Conservation (phyloP, 345 rosid species). For the Isatis tinctoria region DNA sequence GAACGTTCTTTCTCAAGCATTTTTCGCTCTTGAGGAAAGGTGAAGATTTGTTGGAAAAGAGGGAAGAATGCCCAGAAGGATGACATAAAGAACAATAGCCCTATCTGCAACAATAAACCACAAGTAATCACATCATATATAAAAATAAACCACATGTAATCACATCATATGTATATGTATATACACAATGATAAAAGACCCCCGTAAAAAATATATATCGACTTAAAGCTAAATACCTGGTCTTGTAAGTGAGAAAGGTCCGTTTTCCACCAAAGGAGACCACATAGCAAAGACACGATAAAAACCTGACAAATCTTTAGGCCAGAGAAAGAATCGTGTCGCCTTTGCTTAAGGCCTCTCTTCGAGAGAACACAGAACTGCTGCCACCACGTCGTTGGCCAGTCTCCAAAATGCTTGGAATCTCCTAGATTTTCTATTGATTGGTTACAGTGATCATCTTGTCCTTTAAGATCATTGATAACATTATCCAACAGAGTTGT, state of each 20-base stretch:
- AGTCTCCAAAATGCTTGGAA: slow-evolving; percentile 41
- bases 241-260: slow-evolving; percentile 48
- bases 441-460: slow-evolving; percentile 2
- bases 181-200: not conserved
- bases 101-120: slow-evolving; percentile 47
- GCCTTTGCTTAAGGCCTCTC: slow-evolving; percentile 76
- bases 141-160: not conserved
- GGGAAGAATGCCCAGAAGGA: slow-evolving; percentile 75
- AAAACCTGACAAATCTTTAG: slow-evolving; percentile 64
- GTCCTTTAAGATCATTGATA: slow-evolving; percentile 33
- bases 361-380: slow-evolving; percentile 66
- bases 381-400: slow-evolving; percentile 84
- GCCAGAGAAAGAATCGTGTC: slow-evolving; percentile 76
- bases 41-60: slow-evolving; percentile 66
- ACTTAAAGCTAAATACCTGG: slow-evolving; percentile 38
- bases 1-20: slow-evolving; percentile 90
- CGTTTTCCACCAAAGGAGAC: slow-evolving; percentile 86
- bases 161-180: not conserved
- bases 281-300: slow-evolving; percentile 69
- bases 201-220: not conserved
- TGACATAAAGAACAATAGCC: slow-evolving; percentile 61
- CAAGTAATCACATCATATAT: not conserved
- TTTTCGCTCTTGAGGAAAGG: slow-evolving; percentile 70
- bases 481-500: slow-evolving; percentile 31
- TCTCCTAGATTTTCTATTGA: slow-evolving; percentile 6